Percentiles rank a stretch among this genome's conserved stretches.
Conservation (phyloP, 2,329 filamentous ascomycete genomes). For the Blastomyces parvus region DNA sequence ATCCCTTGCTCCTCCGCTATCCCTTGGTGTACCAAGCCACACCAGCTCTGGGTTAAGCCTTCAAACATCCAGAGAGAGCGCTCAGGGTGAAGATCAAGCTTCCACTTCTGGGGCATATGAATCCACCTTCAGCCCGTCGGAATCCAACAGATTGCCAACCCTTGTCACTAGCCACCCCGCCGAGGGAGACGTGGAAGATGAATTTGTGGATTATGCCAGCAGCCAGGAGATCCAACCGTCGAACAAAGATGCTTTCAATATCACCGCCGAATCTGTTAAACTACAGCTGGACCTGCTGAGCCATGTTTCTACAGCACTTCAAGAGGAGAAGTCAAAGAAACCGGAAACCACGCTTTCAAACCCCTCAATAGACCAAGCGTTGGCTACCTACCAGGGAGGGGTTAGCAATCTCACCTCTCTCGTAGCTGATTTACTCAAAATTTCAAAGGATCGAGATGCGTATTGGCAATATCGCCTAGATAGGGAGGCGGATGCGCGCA, state of each 20-base stretch:
- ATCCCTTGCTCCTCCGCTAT: constrained; percentile 28
- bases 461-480: constrained; percentile 96
- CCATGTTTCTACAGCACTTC: constrained; percentile 72
- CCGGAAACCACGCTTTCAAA: constrained; percentile 67
- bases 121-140: constrained; percentile 43
- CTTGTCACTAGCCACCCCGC: constrained; percentile 41
- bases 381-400: constrained; percentile 78
- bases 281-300: constrained; percentile 85
- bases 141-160: constrained; percentile 41
- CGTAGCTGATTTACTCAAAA: constrained; percentile 77
- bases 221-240: constrained; percentile 60
- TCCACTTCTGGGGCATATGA: constrained; percentile 48
- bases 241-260: constrained; percentile 90
- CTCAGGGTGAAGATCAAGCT: constrained; percentile 45
- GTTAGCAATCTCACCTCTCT: constrained; percentile 79
- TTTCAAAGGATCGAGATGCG: constrained; percentile 84
- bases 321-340: constrained; percentile 59
- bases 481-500: constrained; percentile 79
- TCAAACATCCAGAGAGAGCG: constrained; percentile 41
- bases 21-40: constrained; percentile 27
- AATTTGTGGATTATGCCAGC: constrained; percentile 71
- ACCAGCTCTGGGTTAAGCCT: constrained; percentile 41
- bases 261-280: constrained; percentile 90
- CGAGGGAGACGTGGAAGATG: constrained; percentile 57
- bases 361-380: constrained; percentile 62